Base-by-base conservation (phyloP, 192 early-diverging fungal species). In the Rhizophlyctis rosea region DNA sequence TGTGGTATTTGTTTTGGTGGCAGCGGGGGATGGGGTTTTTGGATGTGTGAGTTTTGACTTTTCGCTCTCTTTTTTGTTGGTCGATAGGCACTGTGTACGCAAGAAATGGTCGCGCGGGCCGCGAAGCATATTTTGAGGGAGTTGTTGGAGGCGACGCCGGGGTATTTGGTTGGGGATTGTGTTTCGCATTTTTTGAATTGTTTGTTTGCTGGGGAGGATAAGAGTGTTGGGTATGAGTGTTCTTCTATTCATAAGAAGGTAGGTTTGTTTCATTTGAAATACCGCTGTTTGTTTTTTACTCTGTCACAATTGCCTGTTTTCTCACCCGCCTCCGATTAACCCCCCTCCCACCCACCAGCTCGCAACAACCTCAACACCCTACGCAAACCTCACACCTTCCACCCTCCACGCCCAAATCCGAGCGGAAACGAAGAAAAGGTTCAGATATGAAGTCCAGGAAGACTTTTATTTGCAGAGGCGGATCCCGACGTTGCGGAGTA, bases 71-170 rank as follows among this genome's bases (percentile, higher is more conserved):
- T n/a, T n/a, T n/a, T n/a, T n/a, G n/a, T n/a, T n/a, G n/a, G n/a
- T n/a, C 64, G 76, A 34, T 53, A 85, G 64, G 78, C 85, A 3
- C 71, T 95, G 33, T 81, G 90, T 28, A 56, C 88, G 25, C 85
- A 89, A 64, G 95, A 98, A 76, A 96, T 99, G 90, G 73, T 92
- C 29, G 70, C 87, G 25, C 91, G 96, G 50, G 88, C 86, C 0
- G 73, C 76, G 65, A 99, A 99, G 81, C 86, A 87, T 52, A 77
- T 99, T 49, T 65, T 96, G 29, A 86, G 95, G 39, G 72, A 76
- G 28, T 61, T 88, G 35, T 66, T 97, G 44, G 73, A 74, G 4
- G 66, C 67, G 0, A 66, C 81, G 0, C 79, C 90, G n/a, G 59
- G 85, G 5, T 72, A 82, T 24, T 67, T 84, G 47, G 71, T 87